Conservation (phyloP, 441 rosid genomes). For the Syzygium malaccense region DNA sequence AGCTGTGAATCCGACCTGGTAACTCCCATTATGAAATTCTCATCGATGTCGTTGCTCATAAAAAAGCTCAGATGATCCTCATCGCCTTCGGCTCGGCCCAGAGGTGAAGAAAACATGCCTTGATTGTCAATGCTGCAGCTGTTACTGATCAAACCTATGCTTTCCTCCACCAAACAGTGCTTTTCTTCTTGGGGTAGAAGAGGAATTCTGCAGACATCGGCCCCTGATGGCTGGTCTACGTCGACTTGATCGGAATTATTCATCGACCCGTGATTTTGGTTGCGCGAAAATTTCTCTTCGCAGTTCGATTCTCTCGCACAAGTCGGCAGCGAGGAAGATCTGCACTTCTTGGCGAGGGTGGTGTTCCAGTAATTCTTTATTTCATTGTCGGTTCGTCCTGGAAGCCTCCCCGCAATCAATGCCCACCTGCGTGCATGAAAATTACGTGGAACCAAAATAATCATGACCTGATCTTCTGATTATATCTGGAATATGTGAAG, state of each 20-base stretch:
- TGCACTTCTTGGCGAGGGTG: background rate
- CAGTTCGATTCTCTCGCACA: background rate
- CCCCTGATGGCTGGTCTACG: background rate
- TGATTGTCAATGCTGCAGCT: background rate
- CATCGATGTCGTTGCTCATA: background rate
- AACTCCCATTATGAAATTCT: background rate
- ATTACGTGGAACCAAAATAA: background rate
- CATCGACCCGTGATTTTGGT: no score
- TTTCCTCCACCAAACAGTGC: background rate
- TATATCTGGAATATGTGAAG: background rate
- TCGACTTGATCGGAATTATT: background rate
- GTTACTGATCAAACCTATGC: background rate
- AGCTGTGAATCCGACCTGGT: background rate
- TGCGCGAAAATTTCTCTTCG: background rate
- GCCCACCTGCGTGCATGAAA: slow-evolving; percentile 1
- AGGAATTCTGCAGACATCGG: background rate
- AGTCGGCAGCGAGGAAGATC: background rate
- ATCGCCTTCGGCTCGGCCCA: background rate
- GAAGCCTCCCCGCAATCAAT: slow-evolving; percentile 4
- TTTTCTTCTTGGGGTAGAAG: background rate
- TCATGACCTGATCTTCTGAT: background rate
- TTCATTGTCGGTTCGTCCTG: slow-evolving; percentile 4
- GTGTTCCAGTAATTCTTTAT: slow-evolving; percentile 9
- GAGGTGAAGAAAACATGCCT: background rate
- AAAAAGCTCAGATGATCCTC: background rate